Conservation (phyloP, 495 filamentous ascomycete genomes). For the Neurospora sp. region DNA sequence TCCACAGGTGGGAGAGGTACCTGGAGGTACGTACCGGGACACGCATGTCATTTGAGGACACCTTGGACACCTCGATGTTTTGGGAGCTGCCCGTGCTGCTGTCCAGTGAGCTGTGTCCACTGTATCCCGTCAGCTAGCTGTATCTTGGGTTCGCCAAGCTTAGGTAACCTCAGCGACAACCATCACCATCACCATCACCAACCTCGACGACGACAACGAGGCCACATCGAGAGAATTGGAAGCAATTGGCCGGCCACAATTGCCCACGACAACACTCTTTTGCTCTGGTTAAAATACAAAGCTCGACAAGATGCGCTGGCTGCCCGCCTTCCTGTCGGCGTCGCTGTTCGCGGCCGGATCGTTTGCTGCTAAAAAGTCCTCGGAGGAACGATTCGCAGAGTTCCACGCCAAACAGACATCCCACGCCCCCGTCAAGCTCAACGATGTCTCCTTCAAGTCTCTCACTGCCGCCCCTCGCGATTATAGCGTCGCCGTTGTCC, state of each 20-base stretch:
- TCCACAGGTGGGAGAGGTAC: background rate
- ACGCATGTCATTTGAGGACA: slow-evolving; percentile 14
- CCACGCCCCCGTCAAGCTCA: slow-evolving; percentile 60
- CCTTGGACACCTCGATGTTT: slow-evolving; percentile 5
- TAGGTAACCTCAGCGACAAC: background rate
- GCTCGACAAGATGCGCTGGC: slow-evolving; percentile 39
- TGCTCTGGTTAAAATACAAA: slow-evolving; percentile 4
- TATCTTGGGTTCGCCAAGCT: background rate
- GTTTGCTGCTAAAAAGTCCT: slow-evolving; percentile 47
- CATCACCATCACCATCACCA: background rate
- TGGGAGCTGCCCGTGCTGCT: background rate
- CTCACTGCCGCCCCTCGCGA: slow-evolving; percentile 70
- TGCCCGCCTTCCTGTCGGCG: slow-evolving; percentile 47
- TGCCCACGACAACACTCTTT: background rate
- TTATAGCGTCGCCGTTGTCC: slow-evolving; percentile 69
- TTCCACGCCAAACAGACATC: slow-evolving; percentile 59
- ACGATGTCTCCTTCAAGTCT: slow-evolving; percentile 62
- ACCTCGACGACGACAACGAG: slow-evolving; percentile 4
- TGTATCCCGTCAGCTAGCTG: background rate
- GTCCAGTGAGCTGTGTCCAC: background rate
- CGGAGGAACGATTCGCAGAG: slow-evolving; percentile 49
- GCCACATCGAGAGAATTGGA: slow-evolving; percentile 1
- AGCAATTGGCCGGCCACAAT: slow-evolving; percentile 14
- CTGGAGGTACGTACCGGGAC: background rate
- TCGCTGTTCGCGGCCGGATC: slow-evolving; percentile 41